Conservation (phyloP, 805 yeast species). For the Barnettozyma botsteinii region DNA sequence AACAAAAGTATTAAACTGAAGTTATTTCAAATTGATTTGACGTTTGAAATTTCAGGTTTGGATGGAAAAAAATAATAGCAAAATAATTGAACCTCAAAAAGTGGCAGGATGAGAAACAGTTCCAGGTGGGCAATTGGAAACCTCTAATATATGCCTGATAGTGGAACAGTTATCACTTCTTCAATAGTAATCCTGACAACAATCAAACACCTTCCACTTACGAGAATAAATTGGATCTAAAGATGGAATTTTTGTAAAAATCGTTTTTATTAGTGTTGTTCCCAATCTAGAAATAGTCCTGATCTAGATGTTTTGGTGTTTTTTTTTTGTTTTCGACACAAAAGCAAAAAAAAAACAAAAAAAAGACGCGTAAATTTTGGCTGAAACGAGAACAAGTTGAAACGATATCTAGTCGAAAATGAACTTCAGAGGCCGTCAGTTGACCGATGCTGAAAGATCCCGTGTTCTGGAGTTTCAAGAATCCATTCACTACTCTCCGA, state of each 20-base stretch:
- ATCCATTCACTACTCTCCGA: conserved; percentile 87
- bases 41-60: too few relatives aligned
- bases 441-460: conserved; percentile 78
- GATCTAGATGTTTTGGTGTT: conserved; percentile 1
- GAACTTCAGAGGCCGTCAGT: conserved; percentile 53
- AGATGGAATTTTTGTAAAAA: too few relatives aligned
- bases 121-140: too few relatives aligned
- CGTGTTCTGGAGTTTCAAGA: conserved; percentile 89
- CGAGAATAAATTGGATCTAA: neutral
- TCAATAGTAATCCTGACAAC: too few relatives aligned
- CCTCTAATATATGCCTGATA: too few relatives aligned
- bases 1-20: too few relatives aligned
- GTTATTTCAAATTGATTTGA: too few relatives aligned
- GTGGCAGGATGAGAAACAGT: too few relatives aligned
- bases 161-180: too few relatives aligned
- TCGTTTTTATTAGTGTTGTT: neutral
- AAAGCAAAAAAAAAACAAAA: neutral
- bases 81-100: too few relatives aligned
- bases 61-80: too few relatives aligned
- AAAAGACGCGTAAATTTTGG: conserved; percentile 4
- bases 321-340: neutral
- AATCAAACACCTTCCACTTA: too few relatives aligned
- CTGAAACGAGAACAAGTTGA: neutral
- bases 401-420: conserved; percentile 17
- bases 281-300: neutral